These are phyloP conservation scores for Calamus simplicifolius DNA, from an alignment of 176 grass and related monocot genomes.

Conservation along the genomic window DNA sequence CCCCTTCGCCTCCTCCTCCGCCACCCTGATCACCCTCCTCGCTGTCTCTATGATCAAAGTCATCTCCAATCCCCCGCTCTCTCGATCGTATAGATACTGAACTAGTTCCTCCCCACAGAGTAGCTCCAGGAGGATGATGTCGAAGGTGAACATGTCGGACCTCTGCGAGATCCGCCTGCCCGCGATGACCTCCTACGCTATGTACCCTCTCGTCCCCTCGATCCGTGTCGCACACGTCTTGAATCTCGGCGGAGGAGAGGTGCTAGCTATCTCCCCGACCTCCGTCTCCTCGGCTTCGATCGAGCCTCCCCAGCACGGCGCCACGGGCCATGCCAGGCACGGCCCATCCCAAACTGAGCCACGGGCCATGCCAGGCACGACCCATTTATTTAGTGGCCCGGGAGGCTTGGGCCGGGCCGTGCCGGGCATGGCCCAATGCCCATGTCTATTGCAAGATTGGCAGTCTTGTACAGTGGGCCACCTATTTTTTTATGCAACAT, in stretches of 20 bases:
- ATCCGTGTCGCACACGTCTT: constrained; percentile 36
- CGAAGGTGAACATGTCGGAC: constrained; percentile 3
- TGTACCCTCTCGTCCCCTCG: constrained; percentile 77
- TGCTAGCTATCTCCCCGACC: no score
- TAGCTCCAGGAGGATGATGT: constrained; percentile 4
- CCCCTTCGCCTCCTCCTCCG: background rate
- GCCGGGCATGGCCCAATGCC: no score
- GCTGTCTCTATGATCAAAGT: background rate
- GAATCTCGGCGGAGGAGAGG: background rate
- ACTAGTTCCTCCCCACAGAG: background rate
- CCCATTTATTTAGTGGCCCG: no score
- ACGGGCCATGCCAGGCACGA: no score
- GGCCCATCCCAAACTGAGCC: no score
- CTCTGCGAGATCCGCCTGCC: background rate
- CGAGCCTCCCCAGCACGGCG: background rate
- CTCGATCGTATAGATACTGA: background rate
- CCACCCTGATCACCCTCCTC: background rate
- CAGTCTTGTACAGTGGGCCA: no score
- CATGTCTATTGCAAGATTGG: no score
- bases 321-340: no score
- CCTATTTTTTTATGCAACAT: no score
- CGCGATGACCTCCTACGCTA: constrained; percentile 38
- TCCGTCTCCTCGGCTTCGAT: no score
- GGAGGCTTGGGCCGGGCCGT: no score
- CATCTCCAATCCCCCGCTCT: no score